Evolutionary conservation across 1,284 basidiomycete genomes (phyloP).

Genomic region (Cutaneotrichosporon sp.): DNA sequence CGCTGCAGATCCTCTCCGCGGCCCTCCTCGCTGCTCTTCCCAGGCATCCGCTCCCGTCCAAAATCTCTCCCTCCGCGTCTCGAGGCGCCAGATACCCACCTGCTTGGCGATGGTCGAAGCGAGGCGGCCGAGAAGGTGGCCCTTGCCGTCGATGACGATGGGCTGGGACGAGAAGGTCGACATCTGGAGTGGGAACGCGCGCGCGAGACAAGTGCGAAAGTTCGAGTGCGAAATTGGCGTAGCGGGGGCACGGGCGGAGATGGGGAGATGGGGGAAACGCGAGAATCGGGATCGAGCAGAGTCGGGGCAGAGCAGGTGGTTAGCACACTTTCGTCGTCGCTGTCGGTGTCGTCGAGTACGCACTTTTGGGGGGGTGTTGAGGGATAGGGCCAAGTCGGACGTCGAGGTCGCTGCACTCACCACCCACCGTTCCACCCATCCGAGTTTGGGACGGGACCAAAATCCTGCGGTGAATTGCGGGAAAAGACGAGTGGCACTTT

Average conservation of each 20-base stretch:
- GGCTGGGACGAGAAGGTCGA: conserved; percentile 62
- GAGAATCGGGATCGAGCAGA: background rate
- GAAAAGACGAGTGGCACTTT: too few relatives aligned
- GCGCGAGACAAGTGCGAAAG: conserved; percentile 1
- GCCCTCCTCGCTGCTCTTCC: background rate
- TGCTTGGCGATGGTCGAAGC: conserved; percentile 99
- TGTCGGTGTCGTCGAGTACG: conserved; percentile 13
- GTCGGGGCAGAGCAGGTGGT: conserved; percentile 7
- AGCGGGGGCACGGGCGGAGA: background rate
- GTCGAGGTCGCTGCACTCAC: conserved; percentile 5
- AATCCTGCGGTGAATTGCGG: too few relatives aligned
- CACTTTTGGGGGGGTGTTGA: conserved; percentile 23
- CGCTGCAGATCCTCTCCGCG: background rate
- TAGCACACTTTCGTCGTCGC: conserved; percentile 11
- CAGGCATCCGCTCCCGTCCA: conserved; percentile 1
- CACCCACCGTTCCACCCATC: background rate
- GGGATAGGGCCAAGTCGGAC: conserved; percentile 20
- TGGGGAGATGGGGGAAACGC: background rate
- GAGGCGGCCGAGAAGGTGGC: conserved; percentile 98
- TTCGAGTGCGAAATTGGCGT: background rate
- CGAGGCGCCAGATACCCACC: conserved; percentile 54
- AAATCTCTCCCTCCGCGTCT: background rate
- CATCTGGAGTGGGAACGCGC: conserved; percentile 32
- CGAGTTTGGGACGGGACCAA: background rate
- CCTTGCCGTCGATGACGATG: conserved; percentile 99